Evolutionary conservation across 139 green algal species (phyloP).

Genomic region (Coelastrella sp.): DNA sequence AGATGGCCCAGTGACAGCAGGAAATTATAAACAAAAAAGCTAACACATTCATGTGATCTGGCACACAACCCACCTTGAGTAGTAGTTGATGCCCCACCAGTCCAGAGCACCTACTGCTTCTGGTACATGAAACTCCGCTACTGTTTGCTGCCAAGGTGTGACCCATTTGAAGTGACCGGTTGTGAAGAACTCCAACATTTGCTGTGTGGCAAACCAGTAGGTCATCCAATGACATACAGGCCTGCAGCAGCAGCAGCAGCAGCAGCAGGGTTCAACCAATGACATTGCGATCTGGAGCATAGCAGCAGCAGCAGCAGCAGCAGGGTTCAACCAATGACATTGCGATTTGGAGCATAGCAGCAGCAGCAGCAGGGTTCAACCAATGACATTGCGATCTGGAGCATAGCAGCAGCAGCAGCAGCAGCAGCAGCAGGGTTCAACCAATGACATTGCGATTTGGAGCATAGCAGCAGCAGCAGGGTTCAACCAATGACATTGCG

Average conservation of each 20-base stretch:
- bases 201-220: constrained; percentile 47
- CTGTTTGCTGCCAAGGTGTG: constrained; percentile 42
- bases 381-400: too few species aligned
- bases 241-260: constrained; percentile 28
- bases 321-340: neutral
- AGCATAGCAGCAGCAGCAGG: too few species aligned
- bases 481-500: too few species aligned
- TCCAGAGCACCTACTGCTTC: constrained; percentile 28
- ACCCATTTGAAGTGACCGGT: constrained; percentile 51
- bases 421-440: too few species aligned
- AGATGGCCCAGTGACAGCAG: neutral
- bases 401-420: too few species aligned
- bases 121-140: neutral
- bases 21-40: neutral
- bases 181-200: constrained; percentile 44
- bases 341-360: neutral
- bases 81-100: constrained; percentile 57
- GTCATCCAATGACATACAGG: constrained; percentile 47
- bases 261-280: neutral
- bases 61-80: constrained; percentile 36
- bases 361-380: neutral
- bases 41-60: neutral
- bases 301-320: neutral
- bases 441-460: too few species aligned
- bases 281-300: neutral